Evolutionary conservation across 805 yeast species (phyloP), one percentile per base, ranked within the genome.

Genomic region (Cyberlindnera misumaiensis): DNA sequence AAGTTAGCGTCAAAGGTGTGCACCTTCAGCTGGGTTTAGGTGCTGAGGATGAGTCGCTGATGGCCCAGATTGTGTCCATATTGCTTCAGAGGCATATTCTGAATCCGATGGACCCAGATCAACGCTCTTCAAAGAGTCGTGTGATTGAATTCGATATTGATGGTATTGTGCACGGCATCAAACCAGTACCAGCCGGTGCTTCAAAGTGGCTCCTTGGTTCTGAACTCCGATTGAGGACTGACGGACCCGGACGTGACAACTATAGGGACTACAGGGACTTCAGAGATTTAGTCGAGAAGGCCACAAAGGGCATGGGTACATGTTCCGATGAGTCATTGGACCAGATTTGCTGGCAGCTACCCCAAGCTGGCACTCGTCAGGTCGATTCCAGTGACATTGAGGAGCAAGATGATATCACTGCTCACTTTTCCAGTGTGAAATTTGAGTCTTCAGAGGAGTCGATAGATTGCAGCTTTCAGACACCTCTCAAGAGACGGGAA

Each of bases 11-110:
- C 18, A 51, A 22, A 29, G 40, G 28, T 34, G 26, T 44, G 34
- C 51, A 33, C 41, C 32, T 31, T 22, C 29, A 11, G 36, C 47
- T 43, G 43, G 57, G 55, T 0, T 49, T 44, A 27, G 25, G 42
- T 15, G 31, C 8, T 6, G 34, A 38, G 10, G 31, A 31, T 12
- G 22, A 32, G 4, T 12, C 28, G 0, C 2, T 29, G 5, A 44
- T 56, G 1, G 30, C 40, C 11, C 28, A 40, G 2, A 38, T 41
- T 3, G 17, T 58, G 3, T 42, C 52, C 14, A 13, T 3, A 44
- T 35, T 26, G 39, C 44, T 37, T 12, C 11, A 37, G 13, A n/a
- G 4, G n/a, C 18, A 14, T 8, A 20, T 32, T 27, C 17, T 20
- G 34, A 20, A 12, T 10, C 16, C 14, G 34, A 20, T 16, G 33